These are phyloP conservation scores for Taiozyma sp. DNA, from an alignment of 1,139 yeast genomes.

Conservation along the genomic window DNA sequence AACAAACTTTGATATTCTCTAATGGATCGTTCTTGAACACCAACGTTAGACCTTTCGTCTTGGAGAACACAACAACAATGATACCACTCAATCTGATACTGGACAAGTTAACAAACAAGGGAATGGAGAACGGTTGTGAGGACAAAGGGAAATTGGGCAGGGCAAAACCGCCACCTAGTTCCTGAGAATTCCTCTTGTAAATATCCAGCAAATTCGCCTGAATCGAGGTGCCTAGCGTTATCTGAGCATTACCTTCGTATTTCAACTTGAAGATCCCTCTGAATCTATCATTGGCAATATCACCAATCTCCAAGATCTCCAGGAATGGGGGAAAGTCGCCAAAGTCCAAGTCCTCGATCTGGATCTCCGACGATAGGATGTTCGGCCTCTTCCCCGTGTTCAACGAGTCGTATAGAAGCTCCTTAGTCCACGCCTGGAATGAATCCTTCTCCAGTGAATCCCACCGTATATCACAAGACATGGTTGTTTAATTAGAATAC, in stretches of 20 bases:
- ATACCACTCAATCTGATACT: slow-evolving; percentile 75
- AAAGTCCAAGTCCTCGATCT: slow-evolving; percentile 69
- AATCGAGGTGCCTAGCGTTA: slow-evolving; percentile 76
- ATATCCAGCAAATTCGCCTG: slow-evolving; percentile 83
- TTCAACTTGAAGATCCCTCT: slow-evolving; percentile 82
- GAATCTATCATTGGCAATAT: slow-evolving; percentile 72
- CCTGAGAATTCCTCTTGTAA: slow-evolving; percentile 47
- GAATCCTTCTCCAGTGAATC: slow-evolving; percentile 68
- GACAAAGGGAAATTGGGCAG: slow-evolving; percentile 67
- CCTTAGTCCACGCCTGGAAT: slow-evolving; percentile 62
- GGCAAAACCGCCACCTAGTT: slow-evolving; percentile 40
- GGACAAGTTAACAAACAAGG: slow-evolving; percentile 70
- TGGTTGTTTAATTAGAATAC: slow-evolving; percentile 23
- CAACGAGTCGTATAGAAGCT: slow-evolving; percentile 69
- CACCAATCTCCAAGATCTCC: slow-evolving; percentile 85
- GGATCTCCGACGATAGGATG: slow-evolving; percentile 69
- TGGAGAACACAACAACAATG: slow-evolving; percentile 78
- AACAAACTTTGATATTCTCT: slow-evolving; percentile 74
- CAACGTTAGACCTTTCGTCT: slow-evolving; percentile 76
- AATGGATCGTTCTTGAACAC: slow-evolving; percentile 89
- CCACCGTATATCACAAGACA: slow-evolving; percentile 85
- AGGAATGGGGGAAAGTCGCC: slow-evolving; percentile 77
- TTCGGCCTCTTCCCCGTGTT: slow-evolving; percentile 75
- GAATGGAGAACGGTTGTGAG: slow-evolving; percentile 68
- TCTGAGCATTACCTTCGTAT: slow-evolving; percentile 76